Evolutionary conservation across 1,139 yeast species (phyloP), one percentile per base, ranked within the genome.

Genomic region (Debaryomyces psychrophilus): DNA sequence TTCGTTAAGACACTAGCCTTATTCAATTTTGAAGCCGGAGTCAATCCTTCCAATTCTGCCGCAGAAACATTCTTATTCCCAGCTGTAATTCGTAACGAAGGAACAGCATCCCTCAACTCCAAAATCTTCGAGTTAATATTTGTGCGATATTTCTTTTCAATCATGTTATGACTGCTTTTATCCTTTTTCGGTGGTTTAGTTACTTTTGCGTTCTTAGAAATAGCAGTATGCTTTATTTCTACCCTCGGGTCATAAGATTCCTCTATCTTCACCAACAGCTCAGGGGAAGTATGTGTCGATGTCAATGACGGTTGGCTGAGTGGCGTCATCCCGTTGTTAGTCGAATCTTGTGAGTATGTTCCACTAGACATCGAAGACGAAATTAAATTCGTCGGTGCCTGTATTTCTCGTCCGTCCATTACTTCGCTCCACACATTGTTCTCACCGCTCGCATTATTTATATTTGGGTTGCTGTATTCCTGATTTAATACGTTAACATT

Each of bases 1-100:
- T 90, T 89, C 43, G 90, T 80, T 52, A 92, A 75, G 25, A 92
- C 90, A 43, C 90, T 85, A 6, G 97, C 97, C 65, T 92, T 92
- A 68, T 90, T 90, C 55, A 90, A 75, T 61, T 89, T 90, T 44
- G 82, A 73, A 2, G 97, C 96, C 0, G 97, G 97, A n/a, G 85
- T 78, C 48, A 90, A 75, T 1, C 97, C 97, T 57, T 90, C 97
- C 51, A 90, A 70, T 51, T 85, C 86, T 8, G 74, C 71, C 34
- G 73, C 54, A 11, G 69, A 61, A 23, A 71, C 63, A 47, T 73
- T 73, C 35, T 67, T 71, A 23, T 62, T 60, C 14, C 79, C 78
- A 15, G 70, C 71, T 48, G 71, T 72, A 26, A 80, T 77, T 49
- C 83, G 67, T 44, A 81, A 69, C 2, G 85, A 71, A 2, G 95